Conservation (phyloP, 306 rosid species). For the Vigna reflexopilosa region DNA sequence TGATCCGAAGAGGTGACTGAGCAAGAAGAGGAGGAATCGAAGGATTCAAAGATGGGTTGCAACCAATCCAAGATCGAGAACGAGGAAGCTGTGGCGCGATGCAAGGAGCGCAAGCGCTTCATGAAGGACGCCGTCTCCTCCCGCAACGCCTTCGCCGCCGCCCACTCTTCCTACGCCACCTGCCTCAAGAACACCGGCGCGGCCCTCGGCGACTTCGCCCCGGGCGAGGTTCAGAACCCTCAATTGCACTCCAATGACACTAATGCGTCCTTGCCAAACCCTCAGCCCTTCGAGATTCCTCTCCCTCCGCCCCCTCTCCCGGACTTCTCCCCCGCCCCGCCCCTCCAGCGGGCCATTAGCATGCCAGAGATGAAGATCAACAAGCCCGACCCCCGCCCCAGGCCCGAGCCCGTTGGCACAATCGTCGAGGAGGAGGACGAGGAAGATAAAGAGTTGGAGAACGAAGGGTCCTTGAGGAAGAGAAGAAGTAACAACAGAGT, state of each 20-base stretch:
- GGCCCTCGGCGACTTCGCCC: conserved; percentile 80
- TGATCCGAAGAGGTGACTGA: neutral
- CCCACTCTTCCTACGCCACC: conserved; percentile 74
- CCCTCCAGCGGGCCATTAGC: conserved; percentile 70
- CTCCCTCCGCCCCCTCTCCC: conserved; percentile 76
- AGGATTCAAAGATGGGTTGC: conserved; percentile 69
- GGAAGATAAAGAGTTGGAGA: conserved; percentile 65
- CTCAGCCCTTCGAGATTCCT: conserved; percentile 47
- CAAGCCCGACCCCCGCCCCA: conserved; percentile 39
- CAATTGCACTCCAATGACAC: conserved; percentile 1
- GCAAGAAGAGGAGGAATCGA: neutral
- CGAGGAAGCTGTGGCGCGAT: conserved; percentile 87
- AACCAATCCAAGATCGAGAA: conserved; percentile 94
- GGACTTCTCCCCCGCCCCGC: conserved; percentile 27
- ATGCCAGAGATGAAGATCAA: conserved; percentile 77
- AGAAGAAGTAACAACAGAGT: conserved; percentile 42
- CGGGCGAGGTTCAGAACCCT: conserved; percentile 64
- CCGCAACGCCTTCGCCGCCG: conserved; percentile 93
- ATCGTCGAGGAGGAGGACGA: conserved; percentile 69
- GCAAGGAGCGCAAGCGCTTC: conserved; percentile 78
- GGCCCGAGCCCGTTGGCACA: conserved; percentile 38
- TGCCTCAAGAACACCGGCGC: conserved; percentile 86
- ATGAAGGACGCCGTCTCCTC: conserved; percentile 77
- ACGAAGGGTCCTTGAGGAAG: conserved; percentile 48
- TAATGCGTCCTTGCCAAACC: neutral